Conservation (phyloP, 768 basidiomycete species). For the Asterophora lycoperdoides region DNA sequence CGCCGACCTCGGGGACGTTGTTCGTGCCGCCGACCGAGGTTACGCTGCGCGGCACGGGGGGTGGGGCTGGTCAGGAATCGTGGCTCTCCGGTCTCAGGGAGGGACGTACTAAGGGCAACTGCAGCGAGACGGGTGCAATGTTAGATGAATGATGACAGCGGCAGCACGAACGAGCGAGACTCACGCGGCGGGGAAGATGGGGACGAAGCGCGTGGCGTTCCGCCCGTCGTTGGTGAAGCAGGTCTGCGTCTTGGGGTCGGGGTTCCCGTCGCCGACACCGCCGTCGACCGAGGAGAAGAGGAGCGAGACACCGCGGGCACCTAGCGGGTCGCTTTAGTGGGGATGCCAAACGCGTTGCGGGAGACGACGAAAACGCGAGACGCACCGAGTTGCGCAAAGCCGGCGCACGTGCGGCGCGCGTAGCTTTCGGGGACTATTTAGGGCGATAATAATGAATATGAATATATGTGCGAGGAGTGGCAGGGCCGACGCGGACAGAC, state of each 20-base stretch:
- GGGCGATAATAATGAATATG: not conserved
- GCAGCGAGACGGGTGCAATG: constrained; percentile 26
- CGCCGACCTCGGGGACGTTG: constrained; percentile 55
- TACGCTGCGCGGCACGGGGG: too few relatives aligned
- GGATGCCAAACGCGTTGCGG: too few relatives aligned
- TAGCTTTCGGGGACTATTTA: constrained; percentile 55
- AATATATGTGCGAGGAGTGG: too few relatives aligned
- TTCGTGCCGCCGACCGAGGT: constrained; percentile 69
- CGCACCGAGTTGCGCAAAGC: constrained; percentile 64
- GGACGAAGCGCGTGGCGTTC: constrained; percentile 51
- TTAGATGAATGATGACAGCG: not conserved
- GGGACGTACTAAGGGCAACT: constrained; percentile 48
- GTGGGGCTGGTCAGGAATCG: not conserved
- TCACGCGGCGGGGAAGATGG: constrained; percentile 56
- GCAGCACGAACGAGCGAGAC: constrained; percentile 9
- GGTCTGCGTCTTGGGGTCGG: constrained; percentile 45
- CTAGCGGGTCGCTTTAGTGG: constrained; percentile 27
- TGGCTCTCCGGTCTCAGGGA: too few relatives aligned
- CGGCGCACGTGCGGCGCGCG: constrained; percentile 53
- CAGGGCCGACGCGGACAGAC: constrained; percentile 24
- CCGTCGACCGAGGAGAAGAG: constrained; percentile 63
- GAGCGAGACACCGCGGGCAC: constrained; percentile 61
- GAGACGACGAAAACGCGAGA: too few relatives aligned
- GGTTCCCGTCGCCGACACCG: constrained; percentile 63
- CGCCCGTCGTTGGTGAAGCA: constrained; percentile 59